Conservation (phyloP, 2,329 filamentous ascomycete genomes). For the Chalara sp. region DNA sequence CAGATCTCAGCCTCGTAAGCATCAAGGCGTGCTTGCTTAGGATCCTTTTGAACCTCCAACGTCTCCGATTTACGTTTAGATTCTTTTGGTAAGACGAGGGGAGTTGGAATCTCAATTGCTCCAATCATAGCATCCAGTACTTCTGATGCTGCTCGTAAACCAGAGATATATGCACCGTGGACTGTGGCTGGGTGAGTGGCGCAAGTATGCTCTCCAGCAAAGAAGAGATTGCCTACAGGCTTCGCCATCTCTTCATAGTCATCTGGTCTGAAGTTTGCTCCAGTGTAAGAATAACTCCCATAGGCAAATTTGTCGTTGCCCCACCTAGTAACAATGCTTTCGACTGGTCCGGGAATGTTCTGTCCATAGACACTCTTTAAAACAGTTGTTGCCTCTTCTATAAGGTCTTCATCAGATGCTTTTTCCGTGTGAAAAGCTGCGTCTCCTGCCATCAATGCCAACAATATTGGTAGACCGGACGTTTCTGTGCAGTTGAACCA, state of each 20-base stretch:
- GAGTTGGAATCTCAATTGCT: conserved; percentile 68
- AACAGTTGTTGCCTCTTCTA: conserved; percentile 74
- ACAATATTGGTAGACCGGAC: conserved; percentile 77
- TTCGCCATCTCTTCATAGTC: conserved; percentile 92
- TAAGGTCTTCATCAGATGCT: conserved; percentile 65
- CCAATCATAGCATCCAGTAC: conserved; percentile 76
- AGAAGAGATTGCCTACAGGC: conserved; percentile 80
- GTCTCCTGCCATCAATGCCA: conserved; percentile 93
- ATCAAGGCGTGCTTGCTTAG: conserved; percentile 45
- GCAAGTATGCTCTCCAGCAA: conserved; percentile 94
- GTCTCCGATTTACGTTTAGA: conserved; percentile 48
- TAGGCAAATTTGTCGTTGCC: conserved; percentile 83
- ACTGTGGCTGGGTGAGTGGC: conserved; percentile 95
- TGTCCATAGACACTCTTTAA: conserved; percentile 69
- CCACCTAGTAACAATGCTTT: conserved; percentile 90
- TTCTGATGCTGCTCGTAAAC: conserved; percentile 81
- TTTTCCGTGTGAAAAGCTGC: conserved; percentile 84
- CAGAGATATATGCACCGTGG: conserved; percentile 92
- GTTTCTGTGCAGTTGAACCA: conserved; percentile 96
- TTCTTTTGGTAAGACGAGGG: conserved; percentile 65
- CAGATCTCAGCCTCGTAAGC: conserved; percentile 49
- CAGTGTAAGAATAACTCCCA: conserved; percentile 93
- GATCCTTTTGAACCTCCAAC: conserved; percentile 34
- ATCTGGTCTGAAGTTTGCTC: conserved; percentile 70
- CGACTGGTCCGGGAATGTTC: conserved; percentile 68